A percentile compares a stretch with the other conserved stretches of the same genome.
phyloP scores from a whole-genome alignment of 495 filamentous ascomycete species.

The Aspergillus affinis region DNA sequence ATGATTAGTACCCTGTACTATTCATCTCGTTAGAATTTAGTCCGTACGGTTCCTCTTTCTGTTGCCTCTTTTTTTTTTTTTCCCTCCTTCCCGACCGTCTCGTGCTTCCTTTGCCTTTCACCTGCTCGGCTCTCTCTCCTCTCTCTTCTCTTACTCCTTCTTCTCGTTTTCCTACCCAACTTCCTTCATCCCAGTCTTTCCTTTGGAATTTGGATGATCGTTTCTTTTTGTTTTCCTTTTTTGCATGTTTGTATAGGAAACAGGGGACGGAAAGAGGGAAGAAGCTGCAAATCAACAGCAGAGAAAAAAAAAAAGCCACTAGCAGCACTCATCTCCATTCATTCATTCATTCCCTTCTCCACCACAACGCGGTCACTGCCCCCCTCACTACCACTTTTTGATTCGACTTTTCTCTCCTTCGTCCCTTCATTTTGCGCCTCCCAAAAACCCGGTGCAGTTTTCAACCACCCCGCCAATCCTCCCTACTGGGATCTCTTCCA shows the following conservation, averaged over 20 bases:
- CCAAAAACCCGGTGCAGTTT: background rate
- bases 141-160: background rate
- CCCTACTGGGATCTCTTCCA: background rate
- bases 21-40: too few species aligned
- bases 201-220: background rate
- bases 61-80: conserved; percentile 1
- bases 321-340: background rate
- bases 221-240: background rate
- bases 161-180: background rate
- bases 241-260: background rate
- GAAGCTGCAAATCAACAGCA: background rate
- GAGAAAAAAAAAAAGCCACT: conserved; percentile 3
- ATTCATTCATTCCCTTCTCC: conserved; percentile 1
- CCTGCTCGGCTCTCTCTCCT: background rate
- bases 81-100: conserved; percentile 2
- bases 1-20: too few species aligned
- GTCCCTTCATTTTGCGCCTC: background rate
- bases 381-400: conserved; percentile 15
- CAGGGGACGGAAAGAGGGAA: background rate
- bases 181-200: background rate
- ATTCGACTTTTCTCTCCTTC: conserved; percentile 9
- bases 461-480: background rate
- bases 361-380: background rate
- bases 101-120: background rate
- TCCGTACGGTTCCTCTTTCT: background rate